Percentiles rank a stretch among this genome's conserved stretches.
phyloP scores from a whole-genome alignment of 164 flowering plant species.

The Umbilicus rupestris region DNA sequence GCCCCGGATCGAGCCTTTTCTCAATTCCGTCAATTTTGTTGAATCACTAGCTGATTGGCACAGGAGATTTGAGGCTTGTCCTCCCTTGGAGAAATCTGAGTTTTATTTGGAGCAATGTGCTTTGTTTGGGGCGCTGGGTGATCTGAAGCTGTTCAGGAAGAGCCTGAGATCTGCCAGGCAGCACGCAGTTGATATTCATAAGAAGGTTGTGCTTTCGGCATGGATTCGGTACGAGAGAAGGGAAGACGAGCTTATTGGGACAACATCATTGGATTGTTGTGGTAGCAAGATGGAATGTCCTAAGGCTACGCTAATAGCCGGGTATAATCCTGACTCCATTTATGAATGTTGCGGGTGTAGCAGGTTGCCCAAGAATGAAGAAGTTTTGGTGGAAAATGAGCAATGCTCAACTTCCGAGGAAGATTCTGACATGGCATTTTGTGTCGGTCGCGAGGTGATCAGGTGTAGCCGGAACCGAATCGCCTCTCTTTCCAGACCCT shows the following conservation, averaged over 20 bases:
- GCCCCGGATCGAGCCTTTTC: constrained; percentile 62
- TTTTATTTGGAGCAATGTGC: constrained; percentile 58
- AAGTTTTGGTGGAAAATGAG: constrained; percentile 14
- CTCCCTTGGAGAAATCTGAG: constrained; percentile 30
- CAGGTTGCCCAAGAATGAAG: constrained; percentile 12
- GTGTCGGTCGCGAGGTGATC: constrained; percentile 60
- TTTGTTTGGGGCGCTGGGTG: constrained; percentile 42
- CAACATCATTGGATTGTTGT: constrained; percentile 44
- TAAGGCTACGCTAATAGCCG: constrained; percentile 37
- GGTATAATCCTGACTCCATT: constrained; percentile 51
- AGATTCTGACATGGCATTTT: constrained; percentile 42
- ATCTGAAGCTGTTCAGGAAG: constrained; percentile 63
- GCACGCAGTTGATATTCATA: constrained; percentile 65
- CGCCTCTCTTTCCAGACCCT: constrained; percentile 63
- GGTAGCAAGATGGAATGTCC: constrained; percentile 57
- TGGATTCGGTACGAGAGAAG: constrained; percentile 88
- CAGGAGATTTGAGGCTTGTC: constrained; percentile 31
- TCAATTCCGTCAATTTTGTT: constrained; percentile 50
- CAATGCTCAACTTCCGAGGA: constrained; percentile 47
- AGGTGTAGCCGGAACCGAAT: constrained; percentile 48
- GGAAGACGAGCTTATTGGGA: constrained; percentile 71
- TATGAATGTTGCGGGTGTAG: constrained; percentile 41
- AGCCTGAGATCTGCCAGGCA: constrained; percentile 60
- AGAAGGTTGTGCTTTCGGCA: constrained; percentile 67
- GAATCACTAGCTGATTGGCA: constrained; percentile 55